Base-by-base conservation (phyloP, 2,329 filamentous ascomycete species). In the Fusarium avenaceum region DNA sequence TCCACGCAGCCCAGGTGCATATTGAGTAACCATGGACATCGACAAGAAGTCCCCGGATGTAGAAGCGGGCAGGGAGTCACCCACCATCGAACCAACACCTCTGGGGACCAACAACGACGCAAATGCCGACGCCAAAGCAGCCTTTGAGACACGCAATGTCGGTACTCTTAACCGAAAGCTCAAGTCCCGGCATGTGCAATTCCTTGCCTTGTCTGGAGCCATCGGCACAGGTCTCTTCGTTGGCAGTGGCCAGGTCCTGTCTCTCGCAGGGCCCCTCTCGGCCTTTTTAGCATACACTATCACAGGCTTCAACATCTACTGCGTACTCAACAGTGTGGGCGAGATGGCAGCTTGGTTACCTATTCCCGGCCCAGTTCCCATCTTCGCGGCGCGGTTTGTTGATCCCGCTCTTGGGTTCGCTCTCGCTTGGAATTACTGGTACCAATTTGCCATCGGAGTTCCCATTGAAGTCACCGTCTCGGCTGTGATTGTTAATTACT, bases 341-440 rank as follows among this genome's bases (percentile, higher is more conserved):
- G 57, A 60, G 38, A 60, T 60, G 57, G 57, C 57, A 30, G 45
- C 57, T 9, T 60, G 52, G 52, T n/a, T 60, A 0, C 57, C 57
- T 0, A 50, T 60, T 4, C 53, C 57, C 0, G 57, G 57, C 0
- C 52, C 53, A 11, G 52, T 60, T 15, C 53, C 53, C 3, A 60
- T 58, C 17, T 60, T 60, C 9, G 57, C 57, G 11, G n/a, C 81
- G 44, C 85, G 86, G 22, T 88, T 85, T 59, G 82, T 88, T 57
- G 85, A 87, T 53, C 80, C 82, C 3, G 85, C 83, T 33, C 75
- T 87, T 32, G 83, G 82, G 1, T 65, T 65, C 4, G 63, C 63
- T 0, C 61, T 80, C 19, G 86, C 84, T 3, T 88, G 85, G 85
- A 88, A 87, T 66, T 89, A 89, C 76, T 89, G 86, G 82, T 89